Evolutionary conservation across 345 rosid species (phyloP).

Genomic region (Bretschneidera sinensis): DNA sequence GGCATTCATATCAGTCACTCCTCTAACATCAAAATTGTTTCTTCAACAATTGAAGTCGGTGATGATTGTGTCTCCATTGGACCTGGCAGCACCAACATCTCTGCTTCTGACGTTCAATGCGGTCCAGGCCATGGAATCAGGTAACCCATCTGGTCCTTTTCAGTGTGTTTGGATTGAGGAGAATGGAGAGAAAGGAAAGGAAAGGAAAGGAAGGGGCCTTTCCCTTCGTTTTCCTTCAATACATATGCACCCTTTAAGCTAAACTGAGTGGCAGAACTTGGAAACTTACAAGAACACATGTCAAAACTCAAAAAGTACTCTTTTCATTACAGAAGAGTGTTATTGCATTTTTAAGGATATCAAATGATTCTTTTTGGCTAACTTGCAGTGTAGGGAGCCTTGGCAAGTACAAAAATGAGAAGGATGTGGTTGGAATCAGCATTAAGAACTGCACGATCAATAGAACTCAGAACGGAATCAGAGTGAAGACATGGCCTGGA

Average conservation of each 20-base stretch:
- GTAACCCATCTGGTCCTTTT: conserved; percentile 12
- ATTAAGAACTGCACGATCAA: conserved; percentile 36
- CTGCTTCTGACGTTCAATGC: conserved; percentile 24
- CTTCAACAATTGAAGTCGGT: conserved; percentile 42
- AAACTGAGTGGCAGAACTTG: background rate
- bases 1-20: conserved; percentile 52
- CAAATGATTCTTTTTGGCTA: background rate
- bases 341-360: too few relatives aligned
- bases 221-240: background rate
- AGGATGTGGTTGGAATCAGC: conserved; percentile 35
- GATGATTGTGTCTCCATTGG: conserved; percentile 62
- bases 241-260: background rate
- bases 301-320: too few relatives aligned
- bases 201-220: too few relatives aligned
- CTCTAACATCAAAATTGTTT: conserved; percentile 28
- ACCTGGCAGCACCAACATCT: conserved; percentile 39
- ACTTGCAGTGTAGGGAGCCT: conserved; percentile 50
- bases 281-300: background rate
- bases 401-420: conserved; percentile 38
- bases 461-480: conserved; percentile 46
- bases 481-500: conserved; percentile 55
- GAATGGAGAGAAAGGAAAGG: too few relatives aligned
- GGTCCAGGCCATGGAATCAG: conserved; percentile 73
- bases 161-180: too few relatives aligned
- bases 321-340: too few relatives aligned